phyloP scores from a whole-genome alignment of 2,329 filamentous ascomycete genomes.

The Ascochyta viciae-villosae region DNA sequence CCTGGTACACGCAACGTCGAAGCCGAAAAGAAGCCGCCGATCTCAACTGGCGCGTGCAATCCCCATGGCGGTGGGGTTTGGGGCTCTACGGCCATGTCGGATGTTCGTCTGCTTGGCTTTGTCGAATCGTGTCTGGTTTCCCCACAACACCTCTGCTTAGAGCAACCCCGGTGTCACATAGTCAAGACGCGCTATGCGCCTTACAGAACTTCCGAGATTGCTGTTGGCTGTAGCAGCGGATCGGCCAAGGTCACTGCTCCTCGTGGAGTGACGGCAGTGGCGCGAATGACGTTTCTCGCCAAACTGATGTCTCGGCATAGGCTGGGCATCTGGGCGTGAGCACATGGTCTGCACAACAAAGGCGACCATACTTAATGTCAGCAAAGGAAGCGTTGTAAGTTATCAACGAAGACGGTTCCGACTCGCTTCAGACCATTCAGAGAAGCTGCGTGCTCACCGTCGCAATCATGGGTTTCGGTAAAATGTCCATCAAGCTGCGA shows the following conservation, averaged over 20 bases:
- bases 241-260: conserved; percentile 23
- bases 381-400: conserved; percentile 4
- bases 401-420: not conserved
- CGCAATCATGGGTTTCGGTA: conserved; percentile 36
- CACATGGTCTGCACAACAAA: conserved; percentile 21
- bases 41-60: conserved; percentile 8
- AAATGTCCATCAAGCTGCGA: conserved; percentile 38
- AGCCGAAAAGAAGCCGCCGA: conserved; percentile 6
- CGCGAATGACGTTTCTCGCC: conserved; percentile 30
- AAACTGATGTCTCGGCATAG: conserved; percentile 27
- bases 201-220: conserved; percentile 20
- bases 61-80: conserved; percentile 10
- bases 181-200: conserved; percentile 26
- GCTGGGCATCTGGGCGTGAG: conserved; percentile 34
- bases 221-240: conserved; percentile 24
- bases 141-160: conserved; percentile 29
- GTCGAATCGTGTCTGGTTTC: conserved; percentile 25
- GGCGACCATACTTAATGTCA: conserved; percentile 28
- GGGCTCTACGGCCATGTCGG: conserved; percentile 17
- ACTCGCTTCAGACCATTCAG: not conserved
- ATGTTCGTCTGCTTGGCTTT: conserved; percentile 22
- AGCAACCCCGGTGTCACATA: conserved; percentile 25
- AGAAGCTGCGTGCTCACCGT: conserved; percentile 5
- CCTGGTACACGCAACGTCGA: conserved; percentile 5
- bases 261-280: conserved; percentile 28